Evolutionary conservation across 78 protist genomes (phyloP), one percentile per base, ranked within the genome.

Genomic region (Chrysochromulina parva): DNA sequence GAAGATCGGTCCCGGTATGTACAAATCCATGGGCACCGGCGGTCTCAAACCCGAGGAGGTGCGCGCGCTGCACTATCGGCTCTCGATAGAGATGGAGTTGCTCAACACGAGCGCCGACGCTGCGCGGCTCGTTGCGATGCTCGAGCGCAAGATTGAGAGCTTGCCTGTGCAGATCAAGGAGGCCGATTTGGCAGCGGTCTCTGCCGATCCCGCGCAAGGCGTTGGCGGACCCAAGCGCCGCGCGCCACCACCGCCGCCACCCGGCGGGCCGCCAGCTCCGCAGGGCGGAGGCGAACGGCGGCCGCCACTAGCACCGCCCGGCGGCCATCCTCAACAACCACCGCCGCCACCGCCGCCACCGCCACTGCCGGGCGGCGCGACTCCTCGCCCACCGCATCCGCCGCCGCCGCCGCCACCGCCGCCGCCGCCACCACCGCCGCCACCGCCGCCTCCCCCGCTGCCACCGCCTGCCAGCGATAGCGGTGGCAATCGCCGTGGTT

Each of bases 321-420:
- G 38, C 38, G 38, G 38, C 38, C 38, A 38, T 38, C 38, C 38
- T 22, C 71, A 10, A 22, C 71, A 9, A 22, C 71, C 71, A 22
- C 71, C 71, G 47, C 71, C 71, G 19, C 71, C 71, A 14, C 71
- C 71, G n/a, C 71, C 71, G 71, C 71, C 71, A 22, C 71, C 71
- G n/a, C 71, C 71, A 6, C 71, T 4, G 26, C 71, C 71, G 19
- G n/a, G 26, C n/a, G 71, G 71, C 71, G 71, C 47, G 6, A 10
- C 71, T 4, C 26, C 26, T 65, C 26, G 26, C 10, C 19, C n/a
- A 22, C 71, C 71, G 71, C 71, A 10, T 10, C 71, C 71, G 71
- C 71, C 71, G 71, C 71, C 71, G 71, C 71, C 71, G 71, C 71
- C 71, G 71, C 71, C 71, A 22, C 71, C 71, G 71, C 71, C 71